Percentiles rank a stretch among this genome's conserved stretches.
Conservation (phyloP, 768 basidiomycete species). For the Mycena kentingensis region DNA sequence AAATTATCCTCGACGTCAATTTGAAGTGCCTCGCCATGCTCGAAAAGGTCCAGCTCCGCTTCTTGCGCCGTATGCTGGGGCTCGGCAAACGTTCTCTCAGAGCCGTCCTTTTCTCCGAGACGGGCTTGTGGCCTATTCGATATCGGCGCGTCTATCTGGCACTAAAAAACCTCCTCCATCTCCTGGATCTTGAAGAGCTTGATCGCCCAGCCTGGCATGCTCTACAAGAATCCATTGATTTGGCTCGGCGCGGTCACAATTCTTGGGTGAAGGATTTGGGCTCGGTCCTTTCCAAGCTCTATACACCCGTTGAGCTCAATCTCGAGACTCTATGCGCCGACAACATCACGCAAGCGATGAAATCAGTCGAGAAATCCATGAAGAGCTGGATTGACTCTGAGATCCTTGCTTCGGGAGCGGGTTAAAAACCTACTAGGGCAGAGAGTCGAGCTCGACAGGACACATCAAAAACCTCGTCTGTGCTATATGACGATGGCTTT, state of each 20-base stretch:
- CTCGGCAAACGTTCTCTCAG: neutral
- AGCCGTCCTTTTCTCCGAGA: too few relatives aligned
- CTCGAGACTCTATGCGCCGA: neutral
- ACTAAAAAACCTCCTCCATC: neutral
- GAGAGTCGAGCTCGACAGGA: neutral
- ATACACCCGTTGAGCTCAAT: neutral
- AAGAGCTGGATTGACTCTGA: neutral
- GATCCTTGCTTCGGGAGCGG: neutral
- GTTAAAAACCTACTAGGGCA: neutral
- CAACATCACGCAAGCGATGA: too few relatives aligned
- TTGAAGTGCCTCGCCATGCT: neutral
- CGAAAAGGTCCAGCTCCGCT: neutral
- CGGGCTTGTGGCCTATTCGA: constrained; percentile 2
- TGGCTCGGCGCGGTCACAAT: neutral
- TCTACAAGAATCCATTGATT: neutral
- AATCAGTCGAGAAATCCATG: neutral
- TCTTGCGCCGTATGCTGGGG: neutral
- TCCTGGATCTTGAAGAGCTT: neutral
- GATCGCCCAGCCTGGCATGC: neutral
- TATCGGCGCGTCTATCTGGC: constrained; percentile 3
- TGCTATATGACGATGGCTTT: constrained; percentile 1
- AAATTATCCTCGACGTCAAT: constrained; percentile 1
- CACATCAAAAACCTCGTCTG: neutral
- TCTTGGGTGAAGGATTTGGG: neutral
- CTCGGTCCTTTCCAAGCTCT: neutral